These are phyloP conservation scores for Apiospora rasikravindrae DNA, from an alignment of 2,329 filamentous ascomycete species.

Conservation along the genomic window DNA sequence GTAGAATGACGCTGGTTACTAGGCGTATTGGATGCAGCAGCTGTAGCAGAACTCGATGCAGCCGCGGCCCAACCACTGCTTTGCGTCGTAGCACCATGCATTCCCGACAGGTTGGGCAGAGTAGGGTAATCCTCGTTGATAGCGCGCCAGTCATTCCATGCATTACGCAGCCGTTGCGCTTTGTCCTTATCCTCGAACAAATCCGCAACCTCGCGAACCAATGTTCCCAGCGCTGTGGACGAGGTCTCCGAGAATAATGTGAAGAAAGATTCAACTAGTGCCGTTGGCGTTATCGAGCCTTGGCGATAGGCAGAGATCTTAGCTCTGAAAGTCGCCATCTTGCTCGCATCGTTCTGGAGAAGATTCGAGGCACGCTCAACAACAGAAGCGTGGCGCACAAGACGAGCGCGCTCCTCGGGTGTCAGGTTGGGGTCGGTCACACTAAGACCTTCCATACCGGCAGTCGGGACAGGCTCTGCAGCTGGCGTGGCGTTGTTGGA, in stretches of 20 bases:
- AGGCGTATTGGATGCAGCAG: slow-evolving; percentile 42
- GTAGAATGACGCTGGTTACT: slow-evolving; percentile 56
- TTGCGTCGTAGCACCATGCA: slow-evolving; percentile 64
- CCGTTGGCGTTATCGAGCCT: slow-evolving; percentile 70
- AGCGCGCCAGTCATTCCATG: slow-evolving; percentile 94
- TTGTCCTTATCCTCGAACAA: slow-evolving; percentile 86
- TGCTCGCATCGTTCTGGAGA: slow-evolving; percentile 75
- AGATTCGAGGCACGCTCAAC: slow-evolving; percentile 84
- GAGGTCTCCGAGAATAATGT: slow-evolving; percentile 80
- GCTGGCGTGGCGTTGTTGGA: slow-evolving; percentile 34
- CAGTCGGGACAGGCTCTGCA: slow-evolving; percentile 30
- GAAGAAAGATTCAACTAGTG: slow-evolving; percentile 88
- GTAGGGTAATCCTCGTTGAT: slow-evolving; percentile 96
- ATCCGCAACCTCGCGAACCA: slow-evolving; percentile 90
- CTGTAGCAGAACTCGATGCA: slow-evolving; percentile 63
- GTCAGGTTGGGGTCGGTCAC: slow-evolving; percentile 61
- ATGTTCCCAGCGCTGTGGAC: slow-evolving; percentile 80
- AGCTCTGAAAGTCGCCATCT: slow-evolving; percentile 77
- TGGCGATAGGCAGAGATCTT: slow-evolving; percentile 80
- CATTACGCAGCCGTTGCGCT: slow-evolving; percentile 73
- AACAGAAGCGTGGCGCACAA: slow-evolving; percentile 81
- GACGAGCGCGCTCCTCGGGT: slow-evolving; percentile 80
- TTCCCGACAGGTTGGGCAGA: slow-evolving; percentile 75
- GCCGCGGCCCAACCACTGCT: slow-evolving; percentile 66
- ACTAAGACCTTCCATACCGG: slow-evolving; percentile 56